Evolutionary conservation across 352 stramenopile species (phyloP).

Genomic region (Phytophthora syringae): DNA sequence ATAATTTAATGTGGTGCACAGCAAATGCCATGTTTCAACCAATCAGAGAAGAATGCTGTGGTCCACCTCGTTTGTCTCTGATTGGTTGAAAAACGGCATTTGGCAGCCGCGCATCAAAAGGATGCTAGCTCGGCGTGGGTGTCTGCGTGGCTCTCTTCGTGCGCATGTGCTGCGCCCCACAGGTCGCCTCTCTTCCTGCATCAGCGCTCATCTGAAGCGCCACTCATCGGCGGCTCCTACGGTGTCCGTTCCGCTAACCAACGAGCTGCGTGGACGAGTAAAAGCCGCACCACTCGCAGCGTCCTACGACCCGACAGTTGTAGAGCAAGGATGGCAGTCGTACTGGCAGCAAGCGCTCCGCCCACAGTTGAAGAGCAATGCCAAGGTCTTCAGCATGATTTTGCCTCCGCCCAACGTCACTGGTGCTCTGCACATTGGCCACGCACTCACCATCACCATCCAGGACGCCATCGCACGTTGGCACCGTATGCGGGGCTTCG

Average conservation of each 20-base stretch:
- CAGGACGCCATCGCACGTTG: slow-evolving; percentile 97
- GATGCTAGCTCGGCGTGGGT: slow-evolving; percentile 27
- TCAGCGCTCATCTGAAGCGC: not conserved
- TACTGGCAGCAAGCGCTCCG: slow-evolving; percentile 70
- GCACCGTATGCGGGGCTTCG: slow-evolving; percentile 98
- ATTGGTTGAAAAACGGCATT: too few relatives aligned
- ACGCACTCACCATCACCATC: slow-evolving; percentile 97
- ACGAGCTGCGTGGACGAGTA: slow-evolving; percentile 58
- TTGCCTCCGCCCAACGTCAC: slow-evolving; percentile 99
- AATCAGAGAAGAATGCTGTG: too few relatives aligned
- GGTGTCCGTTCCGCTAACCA: slow-evolving; percentile 40
- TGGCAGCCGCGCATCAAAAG: not conserved
- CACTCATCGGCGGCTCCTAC: slow-evolving; percentile 9
- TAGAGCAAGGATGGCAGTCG: slow-evolving; percentile 76
- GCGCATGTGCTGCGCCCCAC: slow-evolving; percentile 12
- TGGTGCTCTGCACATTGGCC: slow-evolving; percentile 97
- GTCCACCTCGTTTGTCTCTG: too few relatives aligned
- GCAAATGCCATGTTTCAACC: too few relatives aligned
- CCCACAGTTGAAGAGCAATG: slow-evolving; percentile 18
- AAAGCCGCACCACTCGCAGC: slow-evolving; percentile 56
- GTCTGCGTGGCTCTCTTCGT: slow-evolving; percentile 1
- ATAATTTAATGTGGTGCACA: too few relatives aligned
- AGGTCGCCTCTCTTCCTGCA: not conserved
- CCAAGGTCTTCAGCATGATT: slow-evolving; percentile 74
- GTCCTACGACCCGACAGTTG: slow-evolving; percentile 65